Evolutionary conservation across 148 eudicot genomes (phyloP), one percentile per base, ranked within the genome.

Genomic region (Rhododendron henanense): DNA sequence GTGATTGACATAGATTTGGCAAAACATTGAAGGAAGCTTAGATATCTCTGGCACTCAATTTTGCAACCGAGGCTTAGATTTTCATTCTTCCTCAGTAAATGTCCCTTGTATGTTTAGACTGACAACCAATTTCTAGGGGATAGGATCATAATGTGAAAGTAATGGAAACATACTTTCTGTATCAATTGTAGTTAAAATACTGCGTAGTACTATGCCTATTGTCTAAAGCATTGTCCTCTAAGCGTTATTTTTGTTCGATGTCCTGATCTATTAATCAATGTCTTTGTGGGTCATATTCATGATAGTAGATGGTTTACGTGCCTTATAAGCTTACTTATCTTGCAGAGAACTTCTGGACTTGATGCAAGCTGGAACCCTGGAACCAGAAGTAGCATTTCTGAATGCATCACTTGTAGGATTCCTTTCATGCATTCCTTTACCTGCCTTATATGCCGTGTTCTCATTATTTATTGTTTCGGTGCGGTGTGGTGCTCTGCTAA

Each of bases 381-480:
- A 95, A 86, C 99, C 98, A 44, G 99, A 97, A 92, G 93, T 92
- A 65, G 95, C 99, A 45, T 88, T 97, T 87, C 98, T 97, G 16
- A 97, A 95, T 90, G 99, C 98, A 87, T 93, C 94, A 84, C 94
- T 97, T 37, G 99, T 96, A 89, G 87, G 95, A 47, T 79, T 84
- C 85, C 35, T 83, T 25, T 31, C 37, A 53, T 15, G 2, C 78
- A 23, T 23, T 67, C 31, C 3, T 69, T 35, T n/a, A 47, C 51
- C 18, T 10, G 8, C 19, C 44, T 51, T 31, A 33, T 37, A 28
- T 69, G 11, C 71, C 50, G 6, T 33, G 11, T 69, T 80, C 57
- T 21, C 6, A 4, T 78, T 13, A 74, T 53, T 33, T 55, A 15
- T 1, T 47, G 48, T 45, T 31, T 16, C 21, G 7, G 44, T 41